Evolutionary conservation across 2,329 filamentous ascomycete genomes (phyloP), one percentile per base, ranked within the genome.

Genomic region (Fusarium protoensiforme): DNA sequence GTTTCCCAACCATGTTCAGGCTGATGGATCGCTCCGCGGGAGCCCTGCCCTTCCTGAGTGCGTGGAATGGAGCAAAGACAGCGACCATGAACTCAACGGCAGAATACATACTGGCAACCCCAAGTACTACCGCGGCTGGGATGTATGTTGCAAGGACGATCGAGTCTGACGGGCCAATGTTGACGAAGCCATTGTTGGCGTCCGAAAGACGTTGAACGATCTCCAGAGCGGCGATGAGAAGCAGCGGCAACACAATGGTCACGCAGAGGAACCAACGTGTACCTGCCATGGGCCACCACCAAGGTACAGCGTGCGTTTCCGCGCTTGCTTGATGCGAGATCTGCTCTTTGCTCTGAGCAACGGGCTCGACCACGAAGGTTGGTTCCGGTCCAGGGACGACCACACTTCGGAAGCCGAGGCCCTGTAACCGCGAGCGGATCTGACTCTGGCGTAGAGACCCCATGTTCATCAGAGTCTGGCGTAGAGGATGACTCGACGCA

Each of bases 61-160:
- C 67, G 16, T 69, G 68, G n/a, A 72, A 77, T 2, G 76, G 74
- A 8, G 75, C 73, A 58, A 77, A 78, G 10, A 75, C 56, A 20
- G 76, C 75, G 7, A 72, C 67, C 60, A 69, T 75, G 3, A 71
- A 63, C 58, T 70, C 74, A 10, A 77, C 60, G 11, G 65, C 70
- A 7, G 75, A 68, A 41, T 77, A 77, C 73, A 75, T 75, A 35
- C 75, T 75, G 2, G 71, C 67, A 2, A 78, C 33, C 5, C 69
- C 69, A 18, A 74, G 61, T 5, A 68, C 65, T 16, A 70, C 53
- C 7, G 72, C 72, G 20, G 69, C 75, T 1, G 76, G 79, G 11
- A 81, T 61, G 27, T 80, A 81, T 14, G 80, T 80, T 18, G 76
- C 78, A 31, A 80, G 75, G 16, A 78, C 72, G 4, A 77, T 69